These are phyloP conservation scores for Venturia pyrina DNA, from an alignment of 2,329 filamentous ascomycete genomes.

Conservation along the genomic window DNA sequence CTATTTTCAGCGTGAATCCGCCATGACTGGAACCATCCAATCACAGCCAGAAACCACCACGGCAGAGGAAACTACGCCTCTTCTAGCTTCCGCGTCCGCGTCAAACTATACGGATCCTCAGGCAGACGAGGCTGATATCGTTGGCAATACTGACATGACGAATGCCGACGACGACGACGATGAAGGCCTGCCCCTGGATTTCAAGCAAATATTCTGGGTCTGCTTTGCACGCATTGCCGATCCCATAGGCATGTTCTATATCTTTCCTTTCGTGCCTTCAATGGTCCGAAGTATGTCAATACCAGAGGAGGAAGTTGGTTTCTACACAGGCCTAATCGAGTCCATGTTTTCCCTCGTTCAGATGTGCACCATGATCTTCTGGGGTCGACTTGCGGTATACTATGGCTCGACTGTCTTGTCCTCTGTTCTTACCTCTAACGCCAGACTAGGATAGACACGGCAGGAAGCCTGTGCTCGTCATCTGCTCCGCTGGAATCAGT, in stretches of 20 bases:
- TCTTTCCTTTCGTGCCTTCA: conserved; percentile 70
- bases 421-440: not conserved
- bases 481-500: conserved; percentile 54
- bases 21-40: not conserved
- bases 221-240: conserved; percentile 66
- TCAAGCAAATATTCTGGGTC: conserved; percentile 57
- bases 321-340: conserved; percentile 68
- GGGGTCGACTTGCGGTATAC: conserved; percentile 59
- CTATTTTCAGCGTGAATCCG: not conserved
- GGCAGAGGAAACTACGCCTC: conserved; percentile 6
- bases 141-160: not conserved
- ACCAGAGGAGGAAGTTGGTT: conserved; percentile 58
- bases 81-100: not conserved
- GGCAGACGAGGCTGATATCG: not conserved
- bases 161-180: conserved; percentile 17
- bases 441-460: conserved; percentile 32
- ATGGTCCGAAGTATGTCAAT: conserved; percentile 63
- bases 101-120: not conserved
- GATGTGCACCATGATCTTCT: conserved; percentile 67
- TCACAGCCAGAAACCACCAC: not conserved
- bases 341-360: conserved; percentile 64
- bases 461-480: conserved; percentile 61
- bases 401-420: conserved; percentile 21
- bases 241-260: conserved; percentile 73
- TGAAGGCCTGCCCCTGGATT: conserved; percentile 44